Evolutionary conservation across 164 flowering plant species (phyloP), one percentile per base, ranked within the genome.

Genomic region (Amborella trichopoda): DNA sequence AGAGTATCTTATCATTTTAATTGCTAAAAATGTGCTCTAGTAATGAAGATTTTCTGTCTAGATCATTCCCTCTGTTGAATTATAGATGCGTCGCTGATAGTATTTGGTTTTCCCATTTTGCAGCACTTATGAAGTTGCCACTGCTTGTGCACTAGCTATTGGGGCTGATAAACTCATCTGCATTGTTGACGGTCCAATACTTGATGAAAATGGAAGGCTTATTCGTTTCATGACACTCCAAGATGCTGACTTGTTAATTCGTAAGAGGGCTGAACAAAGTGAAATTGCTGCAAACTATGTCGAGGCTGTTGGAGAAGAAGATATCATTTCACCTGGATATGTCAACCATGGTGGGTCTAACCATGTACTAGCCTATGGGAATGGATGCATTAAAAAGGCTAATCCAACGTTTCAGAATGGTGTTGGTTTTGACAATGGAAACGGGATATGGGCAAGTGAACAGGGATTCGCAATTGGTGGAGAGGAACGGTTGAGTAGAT

Each of bases 61-160:
- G n/a, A n/a, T n/a, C n/a, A n/a, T n/a, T n/a, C n/a, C n/a, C n/a
- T n/a, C n/a, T n/a, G n/a, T n/a, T n/a, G n/a, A n/a, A n/a, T n/a
- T n/a, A n/a, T n/a, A n/a, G n/a, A n/a, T n/a, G n/a, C n/a, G n/a
- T n/a, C n/a, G n/a, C 23, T 42, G 26, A 26, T 52, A 50, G 26
- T 27, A 17, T 47, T 6, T 52, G 44, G 45, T 18, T 42, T 55
- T 23, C 19, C 18, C 26, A 52, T 42, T 22, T 60, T 75, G 59
- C 81, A 91, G 99, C 73, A 82, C 95, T 25, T 93, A 88, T 65
- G 99, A 93, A 69, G 99, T 93, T 60, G 96, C 96, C 28, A 93
- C 96, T 41, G 99, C 99, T 41, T 88, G 95, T 66, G 95, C 99
- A 20, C 56, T 88, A 40, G 95, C 96, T 52, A 71, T 91, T 60